Conservation (phyloP, 352 stramenopile genomes). For the Pythium aquatile region DNA sequence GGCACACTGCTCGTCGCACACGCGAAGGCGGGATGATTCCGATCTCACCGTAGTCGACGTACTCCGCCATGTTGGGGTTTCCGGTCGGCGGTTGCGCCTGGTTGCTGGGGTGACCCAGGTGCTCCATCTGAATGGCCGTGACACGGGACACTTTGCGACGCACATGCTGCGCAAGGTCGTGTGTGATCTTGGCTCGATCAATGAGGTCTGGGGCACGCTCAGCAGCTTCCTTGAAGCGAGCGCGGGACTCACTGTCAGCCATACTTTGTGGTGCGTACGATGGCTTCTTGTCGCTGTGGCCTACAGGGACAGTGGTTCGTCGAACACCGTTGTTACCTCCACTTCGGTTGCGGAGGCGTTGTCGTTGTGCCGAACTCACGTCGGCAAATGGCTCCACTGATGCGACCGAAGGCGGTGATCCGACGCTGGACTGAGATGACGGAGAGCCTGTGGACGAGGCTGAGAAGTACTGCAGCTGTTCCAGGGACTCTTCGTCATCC, state of each 20-base stretch:
- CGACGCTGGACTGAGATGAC: slow-evolving; percentile 10
- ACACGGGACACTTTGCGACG: slow-evolving; percentile 63
- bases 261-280: not conserved
- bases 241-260: slow-evolving; percentile 23
- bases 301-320: not conserved
- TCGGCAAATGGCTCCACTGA: slow-evolving; percentile 14
- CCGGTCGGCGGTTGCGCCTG: slow-evolving; percentile 13
- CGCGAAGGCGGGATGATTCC: slow-evolving; percentile 24
- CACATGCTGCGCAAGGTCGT: slow-evolving; percentile 68
- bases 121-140: slow-evolving; percentile 59
- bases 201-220: slow-evolving; percentile 59
- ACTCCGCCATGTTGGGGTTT: slow-evolving; percentile 3
- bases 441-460: slow-evolving; percentile 16
- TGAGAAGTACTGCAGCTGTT: slow-evolving; percentile 38
- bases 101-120: slow-evolving; percentile 22
- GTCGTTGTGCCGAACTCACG: slow-evolving; percentile 3
- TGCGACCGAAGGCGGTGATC: slow-evolving; percentile 12
- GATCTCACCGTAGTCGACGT: slow-evolving; percentile 19
- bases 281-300: not conserved
- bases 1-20: slow-evolving; percentile 23
- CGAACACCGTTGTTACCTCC: not conserved
- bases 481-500: slow-evolving; percentile 53
- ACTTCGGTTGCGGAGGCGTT: slow-evolving; percentile 19
- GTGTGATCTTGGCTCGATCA: slow-evolving; percentile 53
- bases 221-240: slow-evolving; percentile 52